A percentile compares a stretch with the other conserved stretches of the same genome.
phyloP scores from a whole-genome alignment of 768 basidiomycete species.

The Termitomyces sp. region DNA sequence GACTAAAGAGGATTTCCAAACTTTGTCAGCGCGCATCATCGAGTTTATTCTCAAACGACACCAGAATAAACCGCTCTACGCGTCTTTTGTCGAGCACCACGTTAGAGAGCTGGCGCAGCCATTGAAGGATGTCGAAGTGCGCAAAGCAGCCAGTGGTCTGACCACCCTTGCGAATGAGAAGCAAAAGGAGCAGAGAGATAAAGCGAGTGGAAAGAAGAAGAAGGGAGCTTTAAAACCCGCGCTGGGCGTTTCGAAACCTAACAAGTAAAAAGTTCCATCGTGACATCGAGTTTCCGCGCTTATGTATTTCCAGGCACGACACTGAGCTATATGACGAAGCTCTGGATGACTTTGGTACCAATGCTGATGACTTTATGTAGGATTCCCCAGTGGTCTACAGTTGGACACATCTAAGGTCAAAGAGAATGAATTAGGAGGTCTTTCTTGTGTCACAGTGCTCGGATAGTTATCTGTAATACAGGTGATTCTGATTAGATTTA shows the following conservation, averaged over 20 bases:
- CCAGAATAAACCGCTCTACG: constrained; percentile 76
- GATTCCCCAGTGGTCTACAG: constrained; percentile 3
- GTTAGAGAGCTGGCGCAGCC: constrained; percentile 68
- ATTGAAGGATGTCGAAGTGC: constrained; percentile 85
- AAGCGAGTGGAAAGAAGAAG: constrained; percentile 88
- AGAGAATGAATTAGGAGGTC: constrained; percentile 7
- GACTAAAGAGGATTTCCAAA: constrained; percentile 83
- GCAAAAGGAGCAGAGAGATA: constrained; percentile 85
- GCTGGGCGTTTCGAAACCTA: constrained; percentile 68
- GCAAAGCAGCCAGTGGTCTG: constrained; percentile 80
- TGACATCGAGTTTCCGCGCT: neutral
- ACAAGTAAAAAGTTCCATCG: constrained; percentile 38
- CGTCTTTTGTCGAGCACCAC: constrained; percentile 80
- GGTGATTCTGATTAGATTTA: neutral
- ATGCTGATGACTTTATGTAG: constrained; percentile 90
- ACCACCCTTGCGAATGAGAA: constrained; percentile 93
- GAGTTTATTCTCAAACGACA: constrained; percentile 74
- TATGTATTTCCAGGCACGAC: constrained; percentile 51
- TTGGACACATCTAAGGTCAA: neutral
- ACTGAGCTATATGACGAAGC: constrained; percentile 81
- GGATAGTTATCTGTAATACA: neutral
- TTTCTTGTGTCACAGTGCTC: neutral
- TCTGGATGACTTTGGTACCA: constrained; percentile 79
- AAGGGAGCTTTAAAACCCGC: constrained; percentile 67
- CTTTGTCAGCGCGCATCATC: constrained; percentile 68